phyloP scores from a whole-genome alignment of 768 basidiomycete genomes.

The Calocera cornea region DNA sequence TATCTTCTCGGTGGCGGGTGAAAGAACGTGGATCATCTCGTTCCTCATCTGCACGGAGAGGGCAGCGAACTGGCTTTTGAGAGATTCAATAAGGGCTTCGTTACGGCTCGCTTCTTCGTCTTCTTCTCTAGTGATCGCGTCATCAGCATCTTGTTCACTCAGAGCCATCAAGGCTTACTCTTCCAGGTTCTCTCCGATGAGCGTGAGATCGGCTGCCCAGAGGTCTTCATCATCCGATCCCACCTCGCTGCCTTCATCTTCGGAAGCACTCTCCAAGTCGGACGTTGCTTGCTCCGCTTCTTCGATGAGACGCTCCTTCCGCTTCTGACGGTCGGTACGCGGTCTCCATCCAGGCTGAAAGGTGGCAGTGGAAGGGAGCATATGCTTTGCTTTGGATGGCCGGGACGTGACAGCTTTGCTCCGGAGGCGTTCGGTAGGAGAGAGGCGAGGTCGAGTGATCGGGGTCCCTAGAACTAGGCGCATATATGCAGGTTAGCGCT shows the following conservation, averaged over 20 bases:
- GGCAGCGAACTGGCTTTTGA: background rate
- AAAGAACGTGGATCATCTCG: background rate
- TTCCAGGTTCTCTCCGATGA: background rate
- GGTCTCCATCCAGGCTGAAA: background rate
- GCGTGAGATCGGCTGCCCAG: background rate
- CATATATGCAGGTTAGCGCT: slow-evolving; percentile 1
- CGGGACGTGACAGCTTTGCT: background rate
- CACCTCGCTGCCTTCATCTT: background rate
- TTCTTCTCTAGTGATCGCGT: background rate
- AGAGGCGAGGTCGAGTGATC: background rate
- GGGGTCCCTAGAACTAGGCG: background rate
- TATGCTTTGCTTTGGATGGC: background rate
- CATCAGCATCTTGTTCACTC: background rate
- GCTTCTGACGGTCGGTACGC: background rate
- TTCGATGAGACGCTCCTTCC: background rate
- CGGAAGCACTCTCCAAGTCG: too few species aligned
- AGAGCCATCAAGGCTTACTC: background rate
- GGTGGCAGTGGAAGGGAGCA: background rate
- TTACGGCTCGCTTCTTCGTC: background rate
- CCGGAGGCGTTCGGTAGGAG: background rate
- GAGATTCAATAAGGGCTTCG: background rate
- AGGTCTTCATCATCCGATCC: background rate
- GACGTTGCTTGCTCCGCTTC: background rate
- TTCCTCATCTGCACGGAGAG: background rate
- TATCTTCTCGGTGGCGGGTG: background rate